A percentile compares a stretch with the other conserved stretches of the same genome.
phyloP scores from a whole-genome alignment of 129 eudicot species.

The Pseudognaphalium luteoalbum region DNA sequence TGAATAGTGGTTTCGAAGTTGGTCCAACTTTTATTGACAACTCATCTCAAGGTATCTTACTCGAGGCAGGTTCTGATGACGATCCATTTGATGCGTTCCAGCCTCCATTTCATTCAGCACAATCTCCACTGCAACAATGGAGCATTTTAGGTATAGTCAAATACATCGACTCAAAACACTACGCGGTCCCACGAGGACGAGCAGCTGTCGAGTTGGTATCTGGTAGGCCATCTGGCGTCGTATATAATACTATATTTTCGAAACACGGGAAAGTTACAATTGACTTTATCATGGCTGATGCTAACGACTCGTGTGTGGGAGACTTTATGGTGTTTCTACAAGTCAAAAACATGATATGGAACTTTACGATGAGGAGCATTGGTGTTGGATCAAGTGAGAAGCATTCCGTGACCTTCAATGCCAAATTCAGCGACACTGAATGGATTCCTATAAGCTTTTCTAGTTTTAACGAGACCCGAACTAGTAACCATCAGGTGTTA shows the following conservation, averaged over 20 bases:
- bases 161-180: conserved; percentile 45
- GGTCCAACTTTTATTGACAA: conserved; percentile 35
- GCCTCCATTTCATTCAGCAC: neutral
- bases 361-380: conserved; percentile 32
- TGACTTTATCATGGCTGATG: conserved; percentile 44
- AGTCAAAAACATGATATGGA: conserved; percentile 27
- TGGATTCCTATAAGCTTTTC: conserved; percentile 21
- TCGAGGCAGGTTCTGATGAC: conserved; percentile 10
- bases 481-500: conserved; percentile 25
- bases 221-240: conserved; percentile 33
- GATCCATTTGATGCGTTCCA: neutral
- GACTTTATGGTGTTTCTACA: conserved; percentile 29
- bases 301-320: conserved; percentile 45
- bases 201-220: conserved; percentile 41
- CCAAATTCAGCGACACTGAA: neutral
- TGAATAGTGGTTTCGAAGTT: conserved; percentile 40
- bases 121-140: conserved; percentile 40
- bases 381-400: conserved; percentile 37
- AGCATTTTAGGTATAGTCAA: conserved; percentile 32
- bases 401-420: conserved; percentile 27
- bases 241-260: conserved; percentile 14
- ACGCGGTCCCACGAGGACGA: conserved; percentile 40
- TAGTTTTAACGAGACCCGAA: conserved; percentile 36
- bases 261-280: conserved; percentile 24
- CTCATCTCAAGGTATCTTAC: conserved; percentile 44